Percentiles rank a stretch among this genome's conserved stretches.
Conservation (phyloP, 2,329 filamentous ascomycete species). For the Aaosphaeria arxii region DNA sequence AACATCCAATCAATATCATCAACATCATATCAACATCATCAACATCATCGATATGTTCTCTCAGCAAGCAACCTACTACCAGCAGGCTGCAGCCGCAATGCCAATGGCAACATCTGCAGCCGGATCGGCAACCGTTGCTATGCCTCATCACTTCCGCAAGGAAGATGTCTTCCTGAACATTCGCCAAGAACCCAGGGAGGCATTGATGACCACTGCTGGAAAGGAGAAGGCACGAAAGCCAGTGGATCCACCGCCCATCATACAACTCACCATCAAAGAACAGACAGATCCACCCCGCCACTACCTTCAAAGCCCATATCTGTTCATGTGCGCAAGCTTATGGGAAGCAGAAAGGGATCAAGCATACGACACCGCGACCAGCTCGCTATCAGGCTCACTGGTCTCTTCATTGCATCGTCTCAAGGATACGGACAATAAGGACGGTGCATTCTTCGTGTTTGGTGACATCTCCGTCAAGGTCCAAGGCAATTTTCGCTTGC, state of each 20-base stretch:
- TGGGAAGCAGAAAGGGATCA: conserved; percentile 49
- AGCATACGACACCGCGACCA: conserved; percentile 38
- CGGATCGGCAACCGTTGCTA: neutral
- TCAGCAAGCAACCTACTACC: too few species aligned
- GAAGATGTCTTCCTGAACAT: conserved; percentile 55
- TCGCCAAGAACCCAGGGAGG: conserved; percentile 65
- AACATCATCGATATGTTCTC: too few species aligned
- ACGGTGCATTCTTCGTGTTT: conserved; percentile 88
- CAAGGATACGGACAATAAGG: conserved; percentile 72
- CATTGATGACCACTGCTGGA: conserved; percentile 61
- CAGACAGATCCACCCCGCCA: conserved; percentile 57
- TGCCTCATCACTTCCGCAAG: conserved; percentile 39
- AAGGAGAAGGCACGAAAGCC: conserved; percentile 86
- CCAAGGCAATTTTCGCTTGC: conserved; percentile 69
- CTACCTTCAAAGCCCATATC: conserved; percentile 63
- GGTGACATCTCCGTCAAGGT: conserved; percentile 78
- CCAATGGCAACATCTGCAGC: too few species aligned
- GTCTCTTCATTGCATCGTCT: conserved; percentile 80
- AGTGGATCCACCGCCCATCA: conserved; percentile 81
- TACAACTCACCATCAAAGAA: conserved; percentile 62
- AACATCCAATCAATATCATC: too few species aligned
- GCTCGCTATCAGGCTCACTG: conserved; percentile 65
- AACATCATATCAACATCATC: too few species aligned
- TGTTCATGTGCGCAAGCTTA: conserved; percentile 60
- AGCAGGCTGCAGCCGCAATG: too few species aligned